Conservation (phyloP, 306 rosid genomes). For the Vigna nakashimae region DNA sequence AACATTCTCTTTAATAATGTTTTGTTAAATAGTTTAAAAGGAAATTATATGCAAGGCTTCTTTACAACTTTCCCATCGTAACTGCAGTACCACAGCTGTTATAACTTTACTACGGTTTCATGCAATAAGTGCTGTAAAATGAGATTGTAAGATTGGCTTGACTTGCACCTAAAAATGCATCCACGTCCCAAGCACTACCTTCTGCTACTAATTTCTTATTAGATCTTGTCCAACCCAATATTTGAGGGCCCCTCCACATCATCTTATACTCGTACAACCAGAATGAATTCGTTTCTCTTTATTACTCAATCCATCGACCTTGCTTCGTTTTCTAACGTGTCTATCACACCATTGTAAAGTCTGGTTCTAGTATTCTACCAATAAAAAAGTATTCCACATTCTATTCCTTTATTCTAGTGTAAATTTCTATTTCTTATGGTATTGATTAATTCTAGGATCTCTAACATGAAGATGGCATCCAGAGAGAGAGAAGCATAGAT, state of each 20-base stretch:
- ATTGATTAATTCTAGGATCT: too few species aligned
- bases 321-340: background rate
- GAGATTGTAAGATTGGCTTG: background rate
- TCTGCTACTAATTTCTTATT: background rate
- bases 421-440: background rate
- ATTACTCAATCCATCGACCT: background rate
- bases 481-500: background rate
- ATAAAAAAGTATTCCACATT: too few species aligned
- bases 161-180: conserved; percentile 5
- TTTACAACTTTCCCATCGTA: background rate
- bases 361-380: background rate
- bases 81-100: background rate
- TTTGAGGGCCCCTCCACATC: background rate
- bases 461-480: too few species aligned
- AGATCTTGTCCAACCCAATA: conserved; percentile 4
- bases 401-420: too few species aligned
- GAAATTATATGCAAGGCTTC: background rate
- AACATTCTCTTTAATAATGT: too few species aligned
- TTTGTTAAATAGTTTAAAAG: background rate
- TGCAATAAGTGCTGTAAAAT: background rate
- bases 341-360: background rate
- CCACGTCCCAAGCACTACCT: conserved; percentile 7
- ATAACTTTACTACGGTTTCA: background rate
- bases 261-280: background rate
- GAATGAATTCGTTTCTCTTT: background rate